Conservation (phyloP, 148 eudicot species). For the Chenopodium formosanum region DNA sequence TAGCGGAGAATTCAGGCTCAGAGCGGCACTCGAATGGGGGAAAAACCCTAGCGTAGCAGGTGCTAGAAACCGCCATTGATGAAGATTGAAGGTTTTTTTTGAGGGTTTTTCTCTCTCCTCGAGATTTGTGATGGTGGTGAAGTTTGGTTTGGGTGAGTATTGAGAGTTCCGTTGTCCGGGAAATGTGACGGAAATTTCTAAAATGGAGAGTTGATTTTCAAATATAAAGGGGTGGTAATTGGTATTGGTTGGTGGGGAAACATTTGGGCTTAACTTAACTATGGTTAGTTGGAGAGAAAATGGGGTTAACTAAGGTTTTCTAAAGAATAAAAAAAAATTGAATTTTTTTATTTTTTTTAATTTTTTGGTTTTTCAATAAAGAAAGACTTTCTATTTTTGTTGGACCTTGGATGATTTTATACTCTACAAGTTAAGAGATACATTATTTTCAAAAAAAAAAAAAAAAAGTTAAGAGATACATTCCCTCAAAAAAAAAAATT, state of each 20-base stretch:
- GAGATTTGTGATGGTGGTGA: neutral
- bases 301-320: no score
- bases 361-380: no score
- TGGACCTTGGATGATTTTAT: no score
- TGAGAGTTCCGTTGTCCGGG: neutral
- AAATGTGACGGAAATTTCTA: constrained; percentile 18
- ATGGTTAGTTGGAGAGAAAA: neutral
- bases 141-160: neutral
- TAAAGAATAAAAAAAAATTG: no score
- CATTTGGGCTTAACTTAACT: neutral
- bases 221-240: neutral
- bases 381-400: no score
- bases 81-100: neutral
- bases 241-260: neutral
- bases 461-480: no score
- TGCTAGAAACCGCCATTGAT: constrained; percentile 59
- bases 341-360: no score
- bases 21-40: constrained; percentile 59
- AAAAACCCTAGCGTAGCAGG: constrained; percentile 45
- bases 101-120: neutral
- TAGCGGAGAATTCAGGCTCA: constrained; percentile 55
- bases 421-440: no score
- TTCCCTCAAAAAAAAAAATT: no score
- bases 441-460: no score
- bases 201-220: constrained; percentile 17